Base-by-base conservation (phyloP, 768 basidiomycete genomes). In the Lanmaoa rubissima region DNA sequence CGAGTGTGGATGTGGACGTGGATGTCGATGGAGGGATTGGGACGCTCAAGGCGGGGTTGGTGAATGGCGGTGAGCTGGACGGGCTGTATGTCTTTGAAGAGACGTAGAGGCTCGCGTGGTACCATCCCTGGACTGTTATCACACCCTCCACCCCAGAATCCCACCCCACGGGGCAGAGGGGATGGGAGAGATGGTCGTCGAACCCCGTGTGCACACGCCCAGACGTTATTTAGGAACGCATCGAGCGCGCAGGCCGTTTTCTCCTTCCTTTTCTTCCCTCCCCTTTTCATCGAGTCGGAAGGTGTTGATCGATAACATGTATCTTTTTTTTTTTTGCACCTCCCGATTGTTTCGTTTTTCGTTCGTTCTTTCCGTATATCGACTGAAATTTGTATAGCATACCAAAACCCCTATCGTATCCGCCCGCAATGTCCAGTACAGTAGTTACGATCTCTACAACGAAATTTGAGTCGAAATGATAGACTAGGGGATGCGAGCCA, bases 11-110 rank as follows among this genome's bases (percentile, higher is more conserved):
- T 28, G 58, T 64, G n/a, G 61, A 59, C 39, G 63, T 57, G 5
- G 59, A 58, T 34, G 54, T 59, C 1, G 63, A 65, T 9, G 62
- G 63, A 26, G 64, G 58, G 6, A 49, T 59, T 2, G 61, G 67
- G 39, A 31, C 49, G 28, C 55, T 70, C 39, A 71, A 59, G 48
- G 62, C 71, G 16, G 69, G 69, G 8, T 45, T 71, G 34, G 69
- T 71, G 19, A 67, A 62, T 7, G 69, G 69, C 8, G 69, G 69
- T 24, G 69, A 71, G 56, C 19, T 71, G 58, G 69, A 71, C 19
- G 69, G 69, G 34, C 35, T 71, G 44, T 71, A 71, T 42, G 69
- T 71, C 51, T 71, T 71, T 60, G 69, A 71, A 34, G 62, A 58
- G 54, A 61, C 58, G 26, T 65, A 51, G 34, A 34, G 6, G 14